phyloP scores from a whole-genome alignment of 176 grass and related monocot genomes.

The Ensete ventricosum region DNA sequence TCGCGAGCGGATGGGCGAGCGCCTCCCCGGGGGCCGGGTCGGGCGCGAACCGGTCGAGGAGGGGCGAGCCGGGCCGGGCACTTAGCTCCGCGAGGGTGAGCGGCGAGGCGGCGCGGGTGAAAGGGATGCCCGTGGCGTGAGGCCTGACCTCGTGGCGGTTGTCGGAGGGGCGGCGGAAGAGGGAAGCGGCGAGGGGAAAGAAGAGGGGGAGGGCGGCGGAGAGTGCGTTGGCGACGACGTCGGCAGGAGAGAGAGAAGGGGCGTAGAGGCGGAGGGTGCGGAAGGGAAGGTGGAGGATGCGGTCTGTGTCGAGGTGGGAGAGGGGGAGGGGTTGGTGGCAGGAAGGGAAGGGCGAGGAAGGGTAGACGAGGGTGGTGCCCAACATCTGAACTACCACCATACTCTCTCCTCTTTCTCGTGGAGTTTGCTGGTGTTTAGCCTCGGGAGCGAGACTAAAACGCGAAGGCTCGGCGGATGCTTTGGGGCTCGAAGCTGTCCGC shows the following conservation, averaged over 20 bases:
- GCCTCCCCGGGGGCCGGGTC: not conserved
- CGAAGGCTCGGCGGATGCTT: too few relatives aligned
- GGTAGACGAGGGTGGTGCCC: constrained; percentile 30
- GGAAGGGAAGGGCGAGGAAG: not conserved
- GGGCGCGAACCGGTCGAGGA: constrained; percentile 39
- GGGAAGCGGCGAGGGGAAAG: constrained; percentile 27
- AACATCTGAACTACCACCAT: constrained; percentile 17
- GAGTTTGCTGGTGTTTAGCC: not conserved
- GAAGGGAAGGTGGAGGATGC: constrained; percentile 59
- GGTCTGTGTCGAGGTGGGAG: constrained; percentile 51
- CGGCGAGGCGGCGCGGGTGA: constrained; percentile 3
- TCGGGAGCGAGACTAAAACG: too few relatives aligned
- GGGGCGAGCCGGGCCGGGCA: constrained; percentile 27
- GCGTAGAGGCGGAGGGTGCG: constrained; percentile 52
- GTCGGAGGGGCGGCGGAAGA: constrained; percentile 20
- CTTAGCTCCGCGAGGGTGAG: constrained; percentile 27
- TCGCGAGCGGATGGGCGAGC: constrained; percentile 18
- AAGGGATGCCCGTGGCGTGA: not conserved
- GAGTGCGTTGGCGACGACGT: constrained; percentile 25
- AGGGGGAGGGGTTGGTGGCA: not conserved
- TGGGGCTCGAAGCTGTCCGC: not conserved
- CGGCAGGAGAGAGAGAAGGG: constrained; percentile 18
- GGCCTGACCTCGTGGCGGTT: constrained; percentile 16
- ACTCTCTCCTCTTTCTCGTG: not conserved
- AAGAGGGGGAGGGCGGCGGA: constrained; percentile 36